Evolutionary conservation across 2,329 filamentous ascomycete genomes (phyloP).

Genomic region (Talaromyces amestolkiae): DNA sequence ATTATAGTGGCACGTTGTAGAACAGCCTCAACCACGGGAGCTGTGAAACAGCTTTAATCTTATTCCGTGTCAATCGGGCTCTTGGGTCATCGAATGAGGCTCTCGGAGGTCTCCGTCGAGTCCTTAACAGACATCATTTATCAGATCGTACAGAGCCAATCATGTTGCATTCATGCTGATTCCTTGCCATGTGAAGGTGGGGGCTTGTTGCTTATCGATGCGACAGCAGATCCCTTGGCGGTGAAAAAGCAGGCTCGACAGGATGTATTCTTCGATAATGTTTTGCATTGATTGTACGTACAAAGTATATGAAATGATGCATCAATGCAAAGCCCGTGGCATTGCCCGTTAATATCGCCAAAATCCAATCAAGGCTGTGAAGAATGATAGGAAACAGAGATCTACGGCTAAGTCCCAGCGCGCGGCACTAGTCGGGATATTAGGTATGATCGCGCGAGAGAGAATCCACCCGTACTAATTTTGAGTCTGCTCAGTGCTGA

Average conservation of each 20-base stretch:
- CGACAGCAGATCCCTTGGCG: not conserved
- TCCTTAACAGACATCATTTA: not conserved
- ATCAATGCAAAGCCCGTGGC: not conserved
- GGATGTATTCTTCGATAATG: not conserved
- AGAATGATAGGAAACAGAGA: slow-evolving; percentile 1
- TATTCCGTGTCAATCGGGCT: not conserved
- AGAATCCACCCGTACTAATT: not conserved
- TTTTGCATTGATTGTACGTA: not conserved
- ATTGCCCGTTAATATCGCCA: not conserved
- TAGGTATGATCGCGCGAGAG: slow-evolving; percentile 18
- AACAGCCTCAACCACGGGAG: not conserved
- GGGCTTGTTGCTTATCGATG: not conserved
- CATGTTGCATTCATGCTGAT: not conserved
- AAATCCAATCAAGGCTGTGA: not conserved
- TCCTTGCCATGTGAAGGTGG: not conserved
- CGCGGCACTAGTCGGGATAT: not conserved
- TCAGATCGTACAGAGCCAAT: not conserved
- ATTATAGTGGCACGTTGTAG: not conserved
- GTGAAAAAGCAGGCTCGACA: not conserved
- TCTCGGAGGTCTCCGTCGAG: not conserved
- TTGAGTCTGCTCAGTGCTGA: not conserved
- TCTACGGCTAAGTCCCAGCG: slow-evolving; percentile 2
- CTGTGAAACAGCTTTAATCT: slow-evolving; percentile 4
- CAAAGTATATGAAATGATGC: not conserved
- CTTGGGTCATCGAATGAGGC: not conserved